Conservation (phyloP, 2,329 filamentous ascomycete genomes). For the Nannizziopsis barbatae region DNA sequence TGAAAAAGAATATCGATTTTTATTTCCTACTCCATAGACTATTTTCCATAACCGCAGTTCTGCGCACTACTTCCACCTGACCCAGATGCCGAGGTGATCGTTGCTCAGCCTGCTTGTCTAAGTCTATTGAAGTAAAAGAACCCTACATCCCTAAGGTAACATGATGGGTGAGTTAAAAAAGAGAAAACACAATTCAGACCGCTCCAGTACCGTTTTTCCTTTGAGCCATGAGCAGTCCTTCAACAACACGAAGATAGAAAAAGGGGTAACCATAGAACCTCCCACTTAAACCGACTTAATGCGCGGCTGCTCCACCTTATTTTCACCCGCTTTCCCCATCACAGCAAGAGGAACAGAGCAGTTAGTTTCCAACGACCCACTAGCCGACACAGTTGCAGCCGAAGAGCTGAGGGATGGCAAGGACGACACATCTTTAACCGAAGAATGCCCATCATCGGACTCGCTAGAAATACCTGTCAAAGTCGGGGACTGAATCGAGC, state of each 20-base stretch:
- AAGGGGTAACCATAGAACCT: too few relatives aligned
- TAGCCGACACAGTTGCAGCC: not conserved
- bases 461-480: conserved; percentile 1
- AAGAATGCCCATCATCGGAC: not conserved
- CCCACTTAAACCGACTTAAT: not conserved
- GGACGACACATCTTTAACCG: conserved; percentile 1
- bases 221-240: too few relatives aligned
- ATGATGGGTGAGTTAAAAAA: too few relatives aligned
- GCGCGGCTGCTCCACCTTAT: not conserved
- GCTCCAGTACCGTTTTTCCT: too few relatives aligned
- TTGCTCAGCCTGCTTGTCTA: too few relatives aligned
- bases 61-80: too few relatives aligned
- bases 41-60: too few relatives aligned
- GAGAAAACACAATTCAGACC: too few relatives aligned
- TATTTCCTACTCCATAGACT: not conserved
- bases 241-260: too few relatives aligned
- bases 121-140: too few relatives aligned
- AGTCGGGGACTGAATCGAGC: not conserved
- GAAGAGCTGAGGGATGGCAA: conserved; percentile 9
- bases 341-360: not conserved
- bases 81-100: too few relatives aligned
- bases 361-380: conserved; percentile 2
- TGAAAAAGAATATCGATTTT: not conserved
- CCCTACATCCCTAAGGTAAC: too few relatives aligned
- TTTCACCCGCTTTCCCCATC: not conserved